Percentiles rank a stretch among this genome's conserved stretches.
These are phyloP conservation scores for Castanospermum australe DNA, from an alignment of 306 rosid species.

Conservation along the genomic window DNA sequence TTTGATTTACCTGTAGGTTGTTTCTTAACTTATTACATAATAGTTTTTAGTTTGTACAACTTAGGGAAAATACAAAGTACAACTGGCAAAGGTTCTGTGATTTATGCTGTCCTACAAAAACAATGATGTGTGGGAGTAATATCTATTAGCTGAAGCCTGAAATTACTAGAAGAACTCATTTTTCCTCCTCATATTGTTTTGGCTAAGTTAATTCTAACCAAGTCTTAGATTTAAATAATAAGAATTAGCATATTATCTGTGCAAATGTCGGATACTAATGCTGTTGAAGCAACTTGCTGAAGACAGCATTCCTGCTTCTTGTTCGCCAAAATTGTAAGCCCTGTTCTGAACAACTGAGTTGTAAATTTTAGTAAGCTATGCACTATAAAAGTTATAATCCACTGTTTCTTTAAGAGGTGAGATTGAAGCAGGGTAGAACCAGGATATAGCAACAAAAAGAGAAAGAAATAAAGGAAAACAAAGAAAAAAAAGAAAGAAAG, in stretches of 20 bases:
- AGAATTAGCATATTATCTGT: background rate
- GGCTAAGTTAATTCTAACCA: no score
- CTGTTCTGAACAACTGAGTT: background rate
- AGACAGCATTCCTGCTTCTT: background rate
- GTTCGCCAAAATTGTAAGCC: background rate
- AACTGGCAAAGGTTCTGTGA: background rate
- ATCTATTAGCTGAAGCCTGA: background rate
- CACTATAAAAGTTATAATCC: background rate
- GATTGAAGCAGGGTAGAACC: background rate
- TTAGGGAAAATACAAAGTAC: background rate
- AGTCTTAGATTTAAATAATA: no score
- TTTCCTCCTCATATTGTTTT: no score
- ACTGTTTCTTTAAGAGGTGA: background rate
- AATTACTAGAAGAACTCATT: background rate
- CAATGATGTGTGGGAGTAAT: background rate
- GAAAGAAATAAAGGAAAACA: background rate
- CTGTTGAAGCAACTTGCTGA: background rate
- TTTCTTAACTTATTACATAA: background rate
- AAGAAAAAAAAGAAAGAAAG: background rate
- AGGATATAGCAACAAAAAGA: background rate
- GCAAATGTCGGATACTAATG: background rate
- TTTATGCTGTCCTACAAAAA: background rate
- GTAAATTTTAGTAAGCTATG: background rate
- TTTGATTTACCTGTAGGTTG: background rate
- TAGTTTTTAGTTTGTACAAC: background rate